A percentile compares a stretch with the other conserved stretches of the same genome.
Evolutionary conservation across 2,329 filamentous ascomycete genomes (phyloP).

Genomic region (Pseudogymnoascus destructans): DNA sequence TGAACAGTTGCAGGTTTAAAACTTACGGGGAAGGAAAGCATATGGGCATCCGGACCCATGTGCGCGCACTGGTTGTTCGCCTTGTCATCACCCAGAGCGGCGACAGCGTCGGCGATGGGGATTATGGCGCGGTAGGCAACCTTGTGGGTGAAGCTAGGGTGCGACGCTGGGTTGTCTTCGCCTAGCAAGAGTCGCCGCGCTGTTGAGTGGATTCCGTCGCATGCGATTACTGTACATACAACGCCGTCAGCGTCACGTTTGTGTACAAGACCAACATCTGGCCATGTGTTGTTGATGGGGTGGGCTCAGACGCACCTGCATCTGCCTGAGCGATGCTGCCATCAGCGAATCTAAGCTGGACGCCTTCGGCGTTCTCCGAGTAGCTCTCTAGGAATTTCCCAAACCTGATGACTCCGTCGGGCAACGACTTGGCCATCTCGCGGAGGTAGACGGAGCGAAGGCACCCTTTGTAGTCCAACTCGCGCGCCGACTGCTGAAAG

Average conservation of each 20-base stretch:
- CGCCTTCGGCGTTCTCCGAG: too few relatives aligned
- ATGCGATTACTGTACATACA: slow-evolving; percentile 32
- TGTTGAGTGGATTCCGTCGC: slow-evolving; percentile 46
- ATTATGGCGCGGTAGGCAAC: slow-evolving; percentile 46
- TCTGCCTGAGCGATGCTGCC: too few relatives aligned
- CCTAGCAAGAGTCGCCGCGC: slow-evolving; percentile 38
- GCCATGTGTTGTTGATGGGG: neutral
- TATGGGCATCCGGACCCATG: neutral
- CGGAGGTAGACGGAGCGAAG: neutral
- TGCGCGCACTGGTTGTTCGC: slow-evolving; percentile 30
- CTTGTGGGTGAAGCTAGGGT: slow-evolving; percentile 39
- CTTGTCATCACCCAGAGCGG: slow-evolving; percentile 33
- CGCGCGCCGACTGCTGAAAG: too few relatives aligned
- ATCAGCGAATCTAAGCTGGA: too few relatives aligned
- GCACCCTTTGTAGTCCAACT: neutral
- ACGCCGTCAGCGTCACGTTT: neutral
- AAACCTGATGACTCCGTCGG: too few relatives aligned
- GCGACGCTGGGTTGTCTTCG: slow-evolving; percentile 30
- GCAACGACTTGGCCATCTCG: too few relatives aligned
- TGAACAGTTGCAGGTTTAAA: too few relatives aligned
- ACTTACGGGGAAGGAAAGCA: neutral
- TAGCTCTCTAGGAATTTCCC: too few relatives aligned
- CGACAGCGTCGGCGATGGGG: slow-evolving; percentile 37
- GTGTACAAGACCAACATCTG: neutral
- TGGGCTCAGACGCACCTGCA: neutral